Evolutionary conservation across 1,139 yeast species (phyloP).

Genomic region (Yamadazyma oceani): DNA sequence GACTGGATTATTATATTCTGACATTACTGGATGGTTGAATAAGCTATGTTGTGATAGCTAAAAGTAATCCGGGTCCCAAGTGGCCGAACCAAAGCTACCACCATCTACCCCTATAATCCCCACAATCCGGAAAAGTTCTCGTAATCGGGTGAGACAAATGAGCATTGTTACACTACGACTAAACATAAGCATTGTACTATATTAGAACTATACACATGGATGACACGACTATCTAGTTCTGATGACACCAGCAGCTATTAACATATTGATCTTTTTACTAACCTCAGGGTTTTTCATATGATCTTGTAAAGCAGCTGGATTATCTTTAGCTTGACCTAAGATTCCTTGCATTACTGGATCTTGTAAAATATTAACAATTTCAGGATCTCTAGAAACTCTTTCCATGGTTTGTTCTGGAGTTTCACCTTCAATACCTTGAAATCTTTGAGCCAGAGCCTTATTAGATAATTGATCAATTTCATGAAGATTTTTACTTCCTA

Average conservation of each 20-base stretch:
- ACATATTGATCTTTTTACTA: constrained; percentile 79
- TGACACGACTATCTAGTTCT: constrained; percentile 66
- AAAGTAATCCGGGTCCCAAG: no score
- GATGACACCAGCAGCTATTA: constrained; percentile 96
- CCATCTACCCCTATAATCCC: no score
- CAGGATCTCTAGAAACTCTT: constrained; percentile 91
- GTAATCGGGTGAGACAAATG: no score
- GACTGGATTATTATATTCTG: constrained; percentile 8
- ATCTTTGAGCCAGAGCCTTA: constrained; percentile 79
- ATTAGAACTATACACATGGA: background rate
- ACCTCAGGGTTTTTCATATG: constrained; percentile 98
- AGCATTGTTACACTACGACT: no score
- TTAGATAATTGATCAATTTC: constrained; percentile 84
- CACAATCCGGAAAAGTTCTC: background rate
- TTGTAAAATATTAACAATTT: constrained; percentile 82
- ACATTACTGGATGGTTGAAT: no score
- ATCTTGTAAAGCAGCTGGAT: constrained; percentile 96
- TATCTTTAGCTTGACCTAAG: constrained; percentile 87
- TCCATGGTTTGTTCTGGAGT: constrained; percentile 94
- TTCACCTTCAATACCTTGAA: constrained; percentile 81
- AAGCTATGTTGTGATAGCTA: no score
- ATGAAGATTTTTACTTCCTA: constrained; percentile 56
- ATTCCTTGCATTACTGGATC: constrained; percentile 98
- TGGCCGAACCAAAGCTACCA: no score
- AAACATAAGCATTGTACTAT: background rate